Base-by-base conservation (phyloP, 225 moss, liverwort and hornwort species). In the Rhytidiadelphus loreus region DNA sequence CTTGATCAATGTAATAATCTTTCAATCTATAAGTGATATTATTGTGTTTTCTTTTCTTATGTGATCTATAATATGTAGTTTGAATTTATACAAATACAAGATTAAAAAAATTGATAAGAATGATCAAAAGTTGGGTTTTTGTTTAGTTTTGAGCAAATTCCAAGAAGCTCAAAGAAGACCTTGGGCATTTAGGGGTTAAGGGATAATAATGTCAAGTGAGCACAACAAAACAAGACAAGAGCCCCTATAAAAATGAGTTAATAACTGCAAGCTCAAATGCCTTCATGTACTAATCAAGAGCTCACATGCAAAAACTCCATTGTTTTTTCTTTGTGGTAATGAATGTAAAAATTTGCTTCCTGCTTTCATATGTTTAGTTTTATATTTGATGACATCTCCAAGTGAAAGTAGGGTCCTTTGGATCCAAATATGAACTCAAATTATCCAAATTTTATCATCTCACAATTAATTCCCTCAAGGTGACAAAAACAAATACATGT, bases 231-330 rank as follows among this genome's bases (percentile, higher is more conserved):
- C 12, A 61, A 12, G 25, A 57, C 7, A 50, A 50, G 6, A 75
- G 2, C 0, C 32, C 48, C 2, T 48, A 0, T 12, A 50, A 74
- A 11, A 50, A 50, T 32, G 50, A 33, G 0, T 50, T 76, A 53
- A 76, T 22, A 50, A 52, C 0, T 2, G 0, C 3, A 52, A 52
- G 35, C 52, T 76, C 0, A 35, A 0, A 35, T 0, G 0, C 46
- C 4, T 74, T 19, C 2, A 11, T 48, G 0, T 12, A 74, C 21
- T 50, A 75, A 75, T 52, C 21, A 75, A 75, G 52, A 50, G 8
- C 1, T 53, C 1, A 22, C 1, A 8, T 53, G 26, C 16, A 78
- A 56, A 26, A 78, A 16, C 2, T 57, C 25, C 16, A 25, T 7
- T 48, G 20, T 12, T n/a, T 50, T 20, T 13, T 17, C 8, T 50